Percentiles rank a stretch among this genome's conserved stretches.
Evolutionary conservation across 805 yeast genomes (phyloP).

Genomic region (Metschnikowia gelsemii): DNA sequence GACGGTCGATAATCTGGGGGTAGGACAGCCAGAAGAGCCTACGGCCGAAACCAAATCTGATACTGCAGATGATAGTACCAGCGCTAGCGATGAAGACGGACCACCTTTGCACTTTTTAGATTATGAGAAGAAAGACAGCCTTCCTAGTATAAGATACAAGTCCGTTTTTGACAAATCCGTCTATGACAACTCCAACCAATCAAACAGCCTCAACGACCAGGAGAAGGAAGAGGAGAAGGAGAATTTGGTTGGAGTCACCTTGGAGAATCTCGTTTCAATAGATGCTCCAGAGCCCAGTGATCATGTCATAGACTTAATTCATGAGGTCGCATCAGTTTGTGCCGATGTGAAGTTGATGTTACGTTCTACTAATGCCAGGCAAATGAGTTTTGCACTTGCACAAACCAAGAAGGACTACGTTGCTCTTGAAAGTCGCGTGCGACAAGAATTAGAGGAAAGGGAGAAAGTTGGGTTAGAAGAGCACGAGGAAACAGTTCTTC

Average conservation of each 20-base stretch:
- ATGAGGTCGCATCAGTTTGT: conserved; percentile 59
- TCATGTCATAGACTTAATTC: conserved; percentile 54
- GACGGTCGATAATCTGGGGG: neutral
- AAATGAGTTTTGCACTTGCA: conserved; percentile 42
- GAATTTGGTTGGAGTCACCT: conserved; percentile 29
- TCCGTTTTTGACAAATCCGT: conserved; percentile 36
- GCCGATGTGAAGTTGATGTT: conserved; percentile 65
- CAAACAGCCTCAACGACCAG: conserved; percentile 17
- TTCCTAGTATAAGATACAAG: conserved; percentile 33
- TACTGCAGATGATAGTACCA: conserved; percentile 20
- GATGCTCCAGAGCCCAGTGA: conserved; percentile 56
- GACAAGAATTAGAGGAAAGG: conserved; percentile 25
- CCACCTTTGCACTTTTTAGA: conserved; percentile 34
- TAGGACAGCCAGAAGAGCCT: neutral
- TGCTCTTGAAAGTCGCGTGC: conserved; percentile 16
- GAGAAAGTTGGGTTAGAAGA: conserved; percentile 23
- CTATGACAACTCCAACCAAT: conserved; percentile 10
- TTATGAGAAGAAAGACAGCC: conserved; percentile 20
- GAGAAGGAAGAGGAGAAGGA: conserved; percentile 22
- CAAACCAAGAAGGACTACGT: conserved; percentile 24
- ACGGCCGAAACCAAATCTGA: neutral
- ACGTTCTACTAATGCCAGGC: conserved; percentile 53
- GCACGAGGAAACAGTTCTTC: conserved; percentile 14
- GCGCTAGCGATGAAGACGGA: conserved; percentile 33
- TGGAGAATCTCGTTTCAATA: conserved; percentile 58